Evolutionary conservation across 2,329 filamentous ascomycete species (phyloP).

Genomic region (Neofusicoccum umdonicola): DNA sequence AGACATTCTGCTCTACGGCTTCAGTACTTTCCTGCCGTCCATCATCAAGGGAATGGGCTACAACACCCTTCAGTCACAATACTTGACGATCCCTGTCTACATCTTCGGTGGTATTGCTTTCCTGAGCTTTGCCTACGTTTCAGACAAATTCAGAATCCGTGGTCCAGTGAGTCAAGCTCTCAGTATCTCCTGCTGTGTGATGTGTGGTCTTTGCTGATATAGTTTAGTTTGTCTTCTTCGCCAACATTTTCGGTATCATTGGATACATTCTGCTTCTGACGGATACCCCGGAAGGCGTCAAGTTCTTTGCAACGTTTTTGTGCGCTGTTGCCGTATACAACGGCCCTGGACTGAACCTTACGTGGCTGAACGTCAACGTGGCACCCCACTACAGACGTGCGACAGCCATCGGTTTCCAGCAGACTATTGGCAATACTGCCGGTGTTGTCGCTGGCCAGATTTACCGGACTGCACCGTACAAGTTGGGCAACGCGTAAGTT

Average conservation of each 20-base stretch:
- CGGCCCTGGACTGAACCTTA: conserved; percentile 44
- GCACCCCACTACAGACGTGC: conserved; percentile 50
- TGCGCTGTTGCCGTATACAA: conserved; percentile 26
- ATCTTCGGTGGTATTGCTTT: conserved; percentile 49
- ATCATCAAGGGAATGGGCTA: conserved; percentile 56
- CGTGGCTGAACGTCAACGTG: conserved; percentile 51
- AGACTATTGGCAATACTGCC: conserved; percentile 49
- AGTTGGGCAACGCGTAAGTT: conserved; percentile 14
- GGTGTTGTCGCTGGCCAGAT: conserved; percentile 51
- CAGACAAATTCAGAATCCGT: conserved; percentile 40
- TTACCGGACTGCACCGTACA: conserved; percentile 31
- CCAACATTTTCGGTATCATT: conserved; percentile 22
- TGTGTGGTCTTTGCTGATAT: not conserved
- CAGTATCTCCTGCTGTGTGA: too few species aligned
- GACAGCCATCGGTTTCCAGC: conserved; percentile 46
- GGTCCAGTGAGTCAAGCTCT: conserved; percentile 16
- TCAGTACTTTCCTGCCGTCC: conserved; percentile 57
- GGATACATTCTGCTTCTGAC: conserved; percentile 24
- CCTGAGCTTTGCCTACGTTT: conserved; percentile 45
- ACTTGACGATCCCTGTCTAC: conserved; percentile 58
- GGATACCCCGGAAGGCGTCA: conserved; percentile 18
- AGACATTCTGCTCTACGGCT: conserved; percentile 56
- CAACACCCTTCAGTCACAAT: conserved; percentile 50
- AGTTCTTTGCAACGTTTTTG: conserved; percentile 27
- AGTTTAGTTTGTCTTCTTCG: conserved; percentile 18